These are phyloP conservation scores for Cytospora paraplurivora DNA, from an alignment of 2,329 filamentous ascomycete genomes.

Conservation along the genomic window DNA sequence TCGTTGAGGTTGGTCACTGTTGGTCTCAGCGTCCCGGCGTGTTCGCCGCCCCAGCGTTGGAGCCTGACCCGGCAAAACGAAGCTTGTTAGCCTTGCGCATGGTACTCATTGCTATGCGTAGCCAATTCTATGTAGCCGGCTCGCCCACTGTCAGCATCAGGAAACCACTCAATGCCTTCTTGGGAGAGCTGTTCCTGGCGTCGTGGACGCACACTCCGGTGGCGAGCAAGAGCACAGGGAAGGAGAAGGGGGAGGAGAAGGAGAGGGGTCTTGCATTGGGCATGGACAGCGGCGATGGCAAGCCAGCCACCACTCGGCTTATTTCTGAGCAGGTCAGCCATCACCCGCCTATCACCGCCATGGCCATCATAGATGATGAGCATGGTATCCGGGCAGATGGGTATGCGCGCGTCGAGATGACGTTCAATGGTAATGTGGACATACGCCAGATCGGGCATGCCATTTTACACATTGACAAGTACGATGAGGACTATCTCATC, in stretches of 20 bases:
- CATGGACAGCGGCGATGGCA: slow-evolving; percentile 37
- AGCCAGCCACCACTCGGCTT: slow-evolving; percentile 36
- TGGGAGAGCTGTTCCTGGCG: slow-evolving; percentile 53
- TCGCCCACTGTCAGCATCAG: slow-evolving; percentile 51
- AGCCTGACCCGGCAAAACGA: slow-evolving; percentile 45
- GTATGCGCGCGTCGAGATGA: slow-evolving; percentile 55
- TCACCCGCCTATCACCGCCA: slow-evolving; percentile 56
- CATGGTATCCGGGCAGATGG: slow-evolving; percentile 51
- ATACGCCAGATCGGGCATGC: slow-evolving; percentile 55
- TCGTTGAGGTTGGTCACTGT: slow-evolving; percentile 54
- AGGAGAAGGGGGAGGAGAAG: neutral
- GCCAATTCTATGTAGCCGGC: slow-evolving; percentile 51
- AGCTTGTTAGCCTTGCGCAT: slow-evolving; percentile 50
- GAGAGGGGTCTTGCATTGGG: slow-evolving; percentile 10
- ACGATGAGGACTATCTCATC: slow-evolving; percentile 52
- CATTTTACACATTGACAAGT: slow-evolving; percentile 50
- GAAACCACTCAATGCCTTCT: slow-evolving; percentile 56
- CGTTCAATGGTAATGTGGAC: slow-evolving; percentile 51
- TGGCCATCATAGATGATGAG: slow-evolving; percentile 48
- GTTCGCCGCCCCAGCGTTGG: slow-evolving; percentile 50
- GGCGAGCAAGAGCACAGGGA: slow-evolving; percentile 20
- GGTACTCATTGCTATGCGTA: slow-evolving; percentile 49
- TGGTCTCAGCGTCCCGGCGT: slow-evolving; percentile 52
- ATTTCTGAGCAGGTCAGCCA: slow-evolving; percentile 55
- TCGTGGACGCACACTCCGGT: slow-evolving; percentile 39